Evolutionary conservation across 1,139 yeast genomes (phyloP), one percentile per base, ranked within the genome.

Genomic region (Torulaspora globosa): DNA sequence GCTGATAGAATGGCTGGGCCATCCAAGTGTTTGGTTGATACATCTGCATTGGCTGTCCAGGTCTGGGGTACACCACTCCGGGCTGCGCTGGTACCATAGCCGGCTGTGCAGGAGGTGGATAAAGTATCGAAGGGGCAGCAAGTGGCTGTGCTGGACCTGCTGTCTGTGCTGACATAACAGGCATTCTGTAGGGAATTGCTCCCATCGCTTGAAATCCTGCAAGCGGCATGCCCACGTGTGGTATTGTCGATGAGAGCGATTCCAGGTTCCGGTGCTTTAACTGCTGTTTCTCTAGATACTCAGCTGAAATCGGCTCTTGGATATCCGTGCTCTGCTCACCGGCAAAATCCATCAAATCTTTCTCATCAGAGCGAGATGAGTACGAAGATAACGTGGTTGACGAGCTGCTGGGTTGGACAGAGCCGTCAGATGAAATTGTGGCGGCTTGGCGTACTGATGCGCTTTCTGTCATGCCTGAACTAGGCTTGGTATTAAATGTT

Each of bases 401-500:
- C 28, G 38, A 30, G 28, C 38, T 24, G 35, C 28, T 38, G 5
- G n/a, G 27, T 18, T 18, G 14, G 12, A 27, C 12, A 8, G 41
- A 39, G 11, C 27, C 35, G 10, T 34, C 28, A 35, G 44, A 27
- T 24, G 24, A 19, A 11, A 19, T n/a, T 14, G 36, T 26, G 12
- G 31, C 14, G 36, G 30, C 15, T 15, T 14, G 9, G 26, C 15
- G 6, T 15, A 15, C 2, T 31, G 43, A 29, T n/a, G 23, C 28
- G 10, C 23, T 30, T 10, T 28, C 37, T 0, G 56, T 49, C 11
- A 55, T 31, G 8, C 33, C 23, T 16, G 49, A 41, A 41, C 61
- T 59, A 10, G 65, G 66, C 35, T 59, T 61, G 4, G 52, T 52
- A 37, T 49, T 44, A 35, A 63, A 56, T 1, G 52, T 48, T 2